These are phyloP conservation scores for Saccharum spontaneum DNA, from an alignment of 176 grass and related monocot genomes.

Conservation along the genomic window DNA sequence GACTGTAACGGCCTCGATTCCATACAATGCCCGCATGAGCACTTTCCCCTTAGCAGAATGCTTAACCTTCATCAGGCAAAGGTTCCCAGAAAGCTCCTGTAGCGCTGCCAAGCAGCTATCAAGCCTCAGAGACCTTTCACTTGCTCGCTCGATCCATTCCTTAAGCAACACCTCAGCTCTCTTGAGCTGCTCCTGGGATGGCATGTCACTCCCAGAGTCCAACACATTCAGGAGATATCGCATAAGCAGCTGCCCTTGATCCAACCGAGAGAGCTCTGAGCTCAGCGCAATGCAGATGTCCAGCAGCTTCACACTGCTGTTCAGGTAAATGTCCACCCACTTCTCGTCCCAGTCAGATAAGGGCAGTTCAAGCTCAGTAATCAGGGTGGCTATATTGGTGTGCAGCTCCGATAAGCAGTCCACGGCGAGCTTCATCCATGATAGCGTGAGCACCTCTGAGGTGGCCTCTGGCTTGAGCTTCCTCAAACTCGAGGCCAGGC, in stretches of 20 bases:
- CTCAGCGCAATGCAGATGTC: constrained; percentile 75
- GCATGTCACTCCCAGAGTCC: constrained; percentile 13
- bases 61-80: constrained; percentile 65
- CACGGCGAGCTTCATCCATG: constrained; percentile 67
- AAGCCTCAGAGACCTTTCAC: constrained; percentile 47
- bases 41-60: constrained; percentile 77
- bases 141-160: constrained; percentile 55
- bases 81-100: constrained; percentile 55
- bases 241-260: constrained; percentile 75
- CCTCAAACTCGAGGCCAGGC: constrained; percentile 51
- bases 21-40: constrained; percentile 73
- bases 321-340: constrained; percentile 87
- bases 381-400: constrained; percentile 50
- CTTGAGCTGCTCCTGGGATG: constrained; percentile 52
- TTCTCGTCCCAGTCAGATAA: constrained; percentile 88
- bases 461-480: constrained; percentile 55
- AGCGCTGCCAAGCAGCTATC: constrained; percentile 52
- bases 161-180: constrained; percentile 46
- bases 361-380: constrained; percentile 73
- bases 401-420: constrained; percentile 57
- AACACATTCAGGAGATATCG: constrained; percentile 66
- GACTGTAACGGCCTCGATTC: constrained; percentile 62
- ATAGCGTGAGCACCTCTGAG: constrained; percentile 56
- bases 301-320: constrained; percentile 77
- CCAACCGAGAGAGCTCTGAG: constrained; percentile 71